These are phyloP conservation scores for Phytophthora sp. DNA, from an alignment of 352 stramenopile genomes.

Conservation along the genomic window DNA sequence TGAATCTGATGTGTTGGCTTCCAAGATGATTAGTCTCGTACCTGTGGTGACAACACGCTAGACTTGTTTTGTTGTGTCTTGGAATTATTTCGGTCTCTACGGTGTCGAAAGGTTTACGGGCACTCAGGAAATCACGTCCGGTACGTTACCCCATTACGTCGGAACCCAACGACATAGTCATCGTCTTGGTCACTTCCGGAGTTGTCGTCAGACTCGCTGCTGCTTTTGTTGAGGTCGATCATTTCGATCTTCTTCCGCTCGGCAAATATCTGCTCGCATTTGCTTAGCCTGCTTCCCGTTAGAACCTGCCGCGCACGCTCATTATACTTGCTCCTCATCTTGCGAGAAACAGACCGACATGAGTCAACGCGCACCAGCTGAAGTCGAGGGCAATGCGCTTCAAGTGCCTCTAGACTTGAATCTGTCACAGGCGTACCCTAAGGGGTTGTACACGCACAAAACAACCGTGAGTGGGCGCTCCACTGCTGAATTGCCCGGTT, in stretches of 20 bases:
- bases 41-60: neutral
- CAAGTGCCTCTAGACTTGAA: slow-evolving; percentile 43
- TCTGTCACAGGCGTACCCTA: slow-evolving; percentile 59
- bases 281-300: slow-evolving; percentile 26
- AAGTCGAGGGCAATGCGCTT: slow-evolving; percentile 45
- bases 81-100: no score
- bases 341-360: slow-evolving; percentile 67
- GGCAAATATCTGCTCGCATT: slow-evolving; percentile 47
- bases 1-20: slow-evolving; percentile 25
- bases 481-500: neutral
- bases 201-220: slow-evolving; percentile 41
- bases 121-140: slow-evolving; percentile 12
- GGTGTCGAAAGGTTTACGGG: neutral
- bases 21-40: neutral
- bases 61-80: neutral
- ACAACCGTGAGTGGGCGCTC: neutral
- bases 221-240: slow-evolving; percentile 39
- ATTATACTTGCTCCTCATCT: slow-evolving; percentile 51
- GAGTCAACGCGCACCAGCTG: slow-evolving; percentile 73
- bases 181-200: slow-evolving; percentile 29
- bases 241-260: slow-evolving; percentile 46
- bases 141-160: slow-evolving; percentile 11
- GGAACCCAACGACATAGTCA: slow-evolving; percentile 35
- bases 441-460: neutral
- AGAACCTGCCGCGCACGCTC: slow-evolving; percentile 28